Evolutionary conservation across 2,329 filamentous ascomycete species (phyloP).

Genomic region (Fusarium sterilihyphosum): DNA sequence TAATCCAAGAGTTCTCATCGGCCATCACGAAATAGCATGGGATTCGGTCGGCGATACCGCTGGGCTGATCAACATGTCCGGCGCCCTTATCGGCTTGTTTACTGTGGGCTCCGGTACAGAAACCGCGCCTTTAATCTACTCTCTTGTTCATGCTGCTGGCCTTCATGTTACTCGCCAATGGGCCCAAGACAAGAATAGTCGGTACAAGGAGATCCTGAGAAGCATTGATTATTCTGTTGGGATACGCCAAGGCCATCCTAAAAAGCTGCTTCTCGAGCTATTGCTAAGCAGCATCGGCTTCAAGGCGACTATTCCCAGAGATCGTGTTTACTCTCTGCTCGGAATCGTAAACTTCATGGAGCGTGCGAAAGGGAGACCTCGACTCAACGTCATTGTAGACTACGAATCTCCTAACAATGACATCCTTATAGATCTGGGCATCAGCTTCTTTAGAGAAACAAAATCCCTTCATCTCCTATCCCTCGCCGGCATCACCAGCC

Average conservation of each 20-base stretch:
- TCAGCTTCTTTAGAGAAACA: slow-evolving; percentile 24
- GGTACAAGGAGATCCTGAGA: neutral
- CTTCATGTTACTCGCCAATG: neutral
- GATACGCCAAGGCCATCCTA: neutral
- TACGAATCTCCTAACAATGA: slow-evolving; percentile 28
- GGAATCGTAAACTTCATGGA: slow-evolving; percentile 38
- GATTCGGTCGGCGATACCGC: neutral
- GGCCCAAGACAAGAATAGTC: neutral
- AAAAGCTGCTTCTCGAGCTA: neutral
- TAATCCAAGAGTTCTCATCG: neutral
- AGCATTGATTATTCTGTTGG: neutral
- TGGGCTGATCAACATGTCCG: neutral
- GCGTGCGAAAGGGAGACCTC: slow-evolving; percentile 10
- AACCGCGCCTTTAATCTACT: neutral
- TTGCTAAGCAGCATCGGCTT: slow-evolving; percentile 33
- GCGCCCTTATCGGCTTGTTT: neutral
- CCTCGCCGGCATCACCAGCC: slow-evolving; percentile 25
- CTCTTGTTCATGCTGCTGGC: neutral
- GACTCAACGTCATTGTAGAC: slow-evolving; percentile 26
- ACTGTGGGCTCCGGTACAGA: neutral
- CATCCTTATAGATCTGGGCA: slow-evolving; percentile 22
- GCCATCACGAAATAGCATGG: neutral
- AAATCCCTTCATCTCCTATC: slow-evolving; percentile 37
- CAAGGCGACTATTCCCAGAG: slow-evolving; percentile 29
- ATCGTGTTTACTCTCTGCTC: slow-evolving; percentile 40